A percentile compares a stretch with the other conserved stretches of the same genome.
Evolutionary conservation across 257 asterid species (phyloP).

Genomic region (Primulina eburnea): DNA sequence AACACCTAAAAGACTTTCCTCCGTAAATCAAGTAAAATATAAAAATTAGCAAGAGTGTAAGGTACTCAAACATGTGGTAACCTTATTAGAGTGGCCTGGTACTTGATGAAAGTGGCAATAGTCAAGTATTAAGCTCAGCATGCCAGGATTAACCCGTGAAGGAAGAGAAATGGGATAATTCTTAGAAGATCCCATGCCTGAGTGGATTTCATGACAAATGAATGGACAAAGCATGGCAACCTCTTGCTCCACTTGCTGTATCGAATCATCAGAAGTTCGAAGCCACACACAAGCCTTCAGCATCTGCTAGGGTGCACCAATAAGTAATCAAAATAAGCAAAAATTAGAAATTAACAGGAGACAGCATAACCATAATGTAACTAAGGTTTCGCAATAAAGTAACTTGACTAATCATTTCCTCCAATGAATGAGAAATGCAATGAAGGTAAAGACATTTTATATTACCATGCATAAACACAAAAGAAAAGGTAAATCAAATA

Average conservation of each 20-base stretch:
- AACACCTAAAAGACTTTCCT: conserved; percentile 7
- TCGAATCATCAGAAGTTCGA: conserved; percentile 76
- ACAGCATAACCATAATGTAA: not conserved
- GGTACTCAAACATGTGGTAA: conserved; percentile 24
- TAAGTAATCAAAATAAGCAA: conserved; percentile 21
- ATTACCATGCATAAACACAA: not conserved
- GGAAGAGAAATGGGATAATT: conserved; percentile 82
- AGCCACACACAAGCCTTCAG: conserved; percentile 89
- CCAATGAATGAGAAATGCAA: not conserved
- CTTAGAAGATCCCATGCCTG: conserved; percentile 87
- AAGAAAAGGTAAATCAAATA: conserved; percentile 12
- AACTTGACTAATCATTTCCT: not conserved
- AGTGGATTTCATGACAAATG: conserved; percentile 75
- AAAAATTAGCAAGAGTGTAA: conserved; percentile 3
- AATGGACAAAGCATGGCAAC: conserved; percentile 84
- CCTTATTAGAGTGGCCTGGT: conserved; percentile 94
- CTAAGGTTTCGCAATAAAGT: not conserved
- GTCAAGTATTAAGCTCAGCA: conserved; percentile 85
- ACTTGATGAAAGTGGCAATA: conserved; percentile 90
- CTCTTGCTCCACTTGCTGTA: conserved; percentile 88
- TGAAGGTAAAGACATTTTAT: not conserved
- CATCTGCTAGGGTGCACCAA: conserved; percentile 42
- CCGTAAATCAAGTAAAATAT: conserved; percentile 10
- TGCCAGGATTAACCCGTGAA: conserved; percentile 73
- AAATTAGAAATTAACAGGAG: not conserved